phyloP scores from a whole-genome alignment of 2,329 filamentous ascomycete genomes.

The Chrysosporium queenslandicum region DNA sequence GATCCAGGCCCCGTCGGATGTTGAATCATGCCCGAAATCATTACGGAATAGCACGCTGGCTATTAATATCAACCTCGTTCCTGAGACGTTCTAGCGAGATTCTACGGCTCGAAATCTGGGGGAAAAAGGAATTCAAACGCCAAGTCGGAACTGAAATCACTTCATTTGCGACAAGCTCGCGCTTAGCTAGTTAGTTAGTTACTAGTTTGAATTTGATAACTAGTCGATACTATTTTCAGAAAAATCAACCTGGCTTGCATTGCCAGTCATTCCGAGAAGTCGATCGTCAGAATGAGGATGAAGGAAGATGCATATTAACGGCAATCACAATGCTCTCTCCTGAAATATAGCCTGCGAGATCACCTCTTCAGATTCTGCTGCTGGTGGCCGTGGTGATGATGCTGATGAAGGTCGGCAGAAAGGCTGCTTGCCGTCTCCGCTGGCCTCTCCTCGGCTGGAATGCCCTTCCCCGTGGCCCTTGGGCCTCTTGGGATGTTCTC shows the following conservation, averaged over 20 bases:
- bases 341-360: background rate
- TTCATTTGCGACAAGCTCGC: constrained; percentile 1
- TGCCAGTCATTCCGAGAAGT: background rate
- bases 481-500: background rate
- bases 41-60: background rate
- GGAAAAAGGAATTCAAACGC: background rate
- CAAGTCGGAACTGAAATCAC: background rate
- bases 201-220: background rate
- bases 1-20: too few species aligned
- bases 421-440: background rate
- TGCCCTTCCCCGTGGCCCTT: background rate
- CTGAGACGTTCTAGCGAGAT: background rate
- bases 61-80: background rate
- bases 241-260: too few species aligned
- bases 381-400: background rate
- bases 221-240: too few species aligned
- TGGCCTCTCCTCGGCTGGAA: background rate
- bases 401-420: background rate
- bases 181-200: background rate
- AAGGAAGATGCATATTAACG: background rate
- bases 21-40: background rate
- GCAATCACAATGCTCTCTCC: background rate
- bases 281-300: background rate
- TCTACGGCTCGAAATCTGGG: background rate
- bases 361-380: background rate